Evolutionary conservation across 1,139 yeast genomes (phyloP), one percentile per base, ranked within the genome.

Genomic region (Saccharomyces hybrid): DNA sequence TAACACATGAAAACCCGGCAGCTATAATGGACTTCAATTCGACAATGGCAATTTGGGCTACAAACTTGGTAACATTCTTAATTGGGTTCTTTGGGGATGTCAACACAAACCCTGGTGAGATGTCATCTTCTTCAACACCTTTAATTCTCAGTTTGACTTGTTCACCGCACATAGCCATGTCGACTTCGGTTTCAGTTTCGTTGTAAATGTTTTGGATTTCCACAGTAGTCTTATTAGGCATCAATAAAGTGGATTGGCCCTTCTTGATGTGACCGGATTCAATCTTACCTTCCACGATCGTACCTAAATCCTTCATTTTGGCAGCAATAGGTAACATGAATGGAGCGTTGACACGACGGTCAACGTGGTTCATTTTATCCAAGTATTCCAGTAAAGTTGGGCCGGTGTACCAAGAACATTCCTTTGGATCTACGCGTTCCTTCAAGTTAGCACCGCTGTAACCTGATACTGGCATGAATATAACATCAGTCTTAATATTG

Each of bases 71-170:
- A 51, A 88, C 95, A 32, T 96, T 88, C 70, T 88, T 89, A 52
- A 93, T 96, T 46, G 99, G 99, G 70, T 82, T 82, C 73, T 82
- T 82, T 59, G 85, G 77, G 19, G 97, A 88, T 1, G 97, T 86
- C 65, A 93, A 79, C 38, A 93, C 98, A 68, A 85, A 91, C 63
- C 99, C 99, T 51, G 85, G 82, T 60, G 88, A 83, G 57, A 95
- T 83, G 64, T 93, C 98, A 74, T 95, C 99, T 77, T 93, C 99
- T 73, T 93, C 99, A 57, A 93, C 85, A 70, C 98, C 98, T 76
- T 86, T 91, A 63, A 93, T 76, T 77, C 88, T 88, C 67, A 93
- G 77, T 75, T 95, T 84, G 55, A 93, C 97, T 76, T 93, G 99
- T 73, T 93, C 99, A 72, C 99, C 99, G 75, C 96, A 86, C 69